Conservation (phyloP, 495 filamentous ascomycete species). For the Neurospora sublineolata region DNA sequence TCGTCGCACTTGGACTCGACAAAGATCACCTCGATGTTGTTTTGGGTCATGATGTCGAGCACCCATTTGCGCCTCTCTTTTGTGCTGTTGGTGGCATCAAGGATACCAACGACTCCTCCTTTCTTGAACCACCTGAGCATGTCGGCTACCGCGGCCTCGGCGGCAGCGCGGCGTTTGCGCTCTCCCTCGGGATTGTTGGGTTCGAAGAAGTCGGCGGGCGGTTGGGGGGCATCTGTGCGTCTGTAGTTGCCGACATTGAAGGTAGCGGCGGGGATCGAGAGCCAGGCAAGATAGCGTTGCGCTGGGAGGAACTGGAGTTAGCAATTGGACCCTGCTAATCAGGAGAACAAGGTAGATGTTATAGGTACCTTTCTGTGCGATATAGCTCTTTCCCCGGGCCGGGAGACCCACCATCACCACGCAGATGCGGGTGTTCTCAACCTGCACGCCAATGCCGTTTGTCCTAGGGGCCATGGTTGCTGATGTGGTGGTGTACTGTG, state of each 20-base stretch:
- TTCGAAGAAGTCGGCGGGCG: slow-evolving; percentile 87
- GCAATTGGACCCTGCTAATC: slow-evolving; percentile 3
- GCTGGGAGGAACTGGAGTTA: slow-evolving; percentile 40
- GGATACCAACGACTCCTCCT: slow-evolving; percentile 72
- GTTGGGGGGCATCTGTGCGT: slow-evolving; percentile 72
- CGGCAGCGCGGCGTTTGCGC: slow-evolving; percentile 72
- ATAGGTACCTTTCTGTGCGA: slow-evolving; percentile 81
- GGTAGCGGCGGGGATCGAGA: slow-evolving; percentile 79
- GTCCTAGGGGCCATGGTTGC: slow-evolving; percentile 32
- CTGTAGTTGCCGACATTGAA: slow-evolving; percentile 98
- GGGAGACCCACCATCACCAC: slow-evolving; percentile 99
- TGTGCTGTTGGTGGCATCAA: slow-evolving; percentile 94
- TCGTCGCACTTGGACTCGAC: slow-evolving; percentile 95
- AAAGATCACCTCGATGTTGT: slow-evolving; percentile 80
- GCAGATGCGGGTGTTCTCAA: slow-evolving; percentile 88
- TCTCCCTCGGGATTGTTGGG: slow-evolving; percentile 79
- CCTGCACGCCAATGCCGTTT: slow-evolving; percentile 50
- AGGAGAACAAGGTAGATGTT: not conserved
- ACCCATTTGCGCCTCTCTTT: slow-evolving; percentile 86
- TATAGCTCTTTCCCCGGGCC: slow-evolving; percentile 90
- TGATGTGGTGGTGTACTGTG: slow-evolving; percentile 3
- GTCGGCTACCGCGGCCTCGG: slow-evolving; percentile 77
- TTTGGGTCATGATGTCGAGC: slow-evolving; percentile 54
- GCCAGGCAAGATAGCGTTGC: slow-evolving; percentile 90
- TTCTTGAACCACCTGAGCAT: slow-evolving; percentile 84